Evolutionary conservation across 2,329 filamentous ascomycete genomes (phyloP), one percentile per base, ranked within the genome.

Genomic region (Cladorrhinum sp.): DNA sequence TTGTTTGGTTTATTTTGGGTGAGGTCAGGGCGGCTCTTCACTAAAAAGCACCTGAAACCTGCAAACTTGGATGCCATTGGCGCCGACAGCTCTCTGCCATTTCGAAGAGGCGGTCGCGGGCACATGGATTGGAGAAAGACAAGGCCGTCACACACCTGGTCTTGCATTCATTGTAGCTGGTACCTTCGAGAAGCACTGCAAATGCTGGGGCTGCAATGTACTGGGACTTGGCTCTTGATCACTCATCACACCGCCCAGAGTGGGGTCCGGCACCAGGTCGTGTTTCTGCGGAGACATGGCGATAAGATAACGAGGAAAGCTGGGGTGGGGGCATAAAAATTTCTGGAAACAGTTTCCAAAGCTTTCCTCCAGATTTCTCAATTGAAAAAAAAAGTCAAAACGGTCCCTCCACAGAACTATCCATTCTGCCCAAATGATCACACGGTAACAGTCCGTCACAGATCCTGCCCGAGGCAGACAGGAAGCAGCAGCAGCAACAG

Each of bases 391-490:
- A 60, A 59, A 48, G 51, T 16, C 39, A 61, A 59, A 20, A 46
- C 36, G 49, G 16, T 39, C 62, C 55, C 36, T 26, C 12, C 24
- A 8, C 54, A 49, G 39, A 57, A 46, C 26, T 12, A 46, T 57
- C 49, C 39, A 57, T 24, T 57, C 54, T 57, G 54, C 36, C 23
- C 54, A 59, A 62, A 69, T 67, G 66, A 64, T 58, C 51, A n/a
- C 42, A 24, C 61, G 62, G 61, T 65, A 69, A 61, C 57, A 46
- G 55, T 58, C 16, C 54, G 53, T 65, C 59, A 60, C 42, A 46
- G 42, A 60, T 42, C 46, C 64, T 65, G 66, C 59, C 58, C 53
- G 54, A 46, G 60, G 64, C 62, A 68, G 64, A 60, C 50, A 61
- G 50, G 58, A 57, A 60, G 61, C 51, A 56, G 24, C 51, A 62